These are phyloP conservation scores for Neofusicoccum cordaticola DNA, from an alignment of 2,329 filamentous ascomycete genomes.

Conservation along the genomic window DNA sequence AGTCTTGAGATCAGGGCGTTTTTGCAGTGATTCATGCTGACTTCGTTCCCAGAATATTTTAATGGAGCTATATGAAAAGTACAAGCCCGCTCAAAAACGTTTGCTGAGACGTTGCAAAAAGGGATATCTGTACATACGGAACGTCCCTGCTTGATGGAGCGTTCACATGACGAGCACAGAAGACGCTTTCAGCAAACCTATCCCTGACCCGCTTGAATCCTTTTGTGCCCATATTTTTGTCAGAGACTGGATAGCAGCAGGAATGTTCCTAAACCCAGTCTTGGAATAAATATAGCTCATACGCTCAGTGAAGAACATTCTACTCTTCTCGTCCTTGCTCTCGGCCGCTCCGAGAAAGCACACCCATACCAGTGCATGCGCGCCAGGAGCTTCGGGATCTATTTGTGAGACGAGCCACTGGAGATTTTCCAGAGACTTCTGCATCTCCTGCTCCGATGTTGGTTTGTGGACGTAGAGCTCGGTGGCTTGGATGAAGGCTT, in stretches of 20 bases:
- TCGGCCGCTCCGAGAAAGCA: conserved; percentile 25
- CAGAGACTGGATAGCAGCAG: conserved; percentile 20
- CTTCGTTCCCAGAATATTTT: no score
- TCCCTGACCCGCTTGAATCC: conserved; percentile 19
- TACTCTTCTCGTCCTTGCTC: conserved; percentile 18
- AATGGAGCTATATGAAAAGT: no score
- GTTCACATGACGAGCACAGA: conserved; percentile 23
- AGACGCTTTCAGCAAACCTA: conserved; percentile 18
- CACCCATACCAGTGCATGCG: conserved; percentile 24
- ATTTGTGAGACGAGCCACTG: conserved; percentile 18
- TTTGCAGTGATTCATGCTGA: no score
- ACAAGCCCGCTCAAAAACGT: no score
- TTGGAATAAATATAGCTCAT: conserved; percentile 22
- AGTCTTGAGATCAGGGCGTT: no score
- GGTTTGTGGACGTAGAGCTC: conserved; percentile 5
- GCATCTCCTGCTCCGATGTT: background rate
- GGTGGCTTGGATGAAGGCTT: conserved; percentile 2
- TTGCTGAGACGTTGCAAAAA: no score
- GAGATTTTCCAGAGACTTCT: background rate
- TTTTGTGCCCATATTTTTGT: conserved; percentile 20
- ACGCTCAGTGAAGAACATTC: conserved; percentile 21
- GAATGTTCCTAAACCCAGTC: conserved; percentile 24
- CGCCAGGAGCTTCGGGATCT: conserved; percentile 18
- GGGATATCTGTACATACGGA: no score
- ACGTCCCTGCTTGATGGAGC: no score